Conservation (phyloP, 768 basidiomycete species). For the Mycena amicta region DNA sequence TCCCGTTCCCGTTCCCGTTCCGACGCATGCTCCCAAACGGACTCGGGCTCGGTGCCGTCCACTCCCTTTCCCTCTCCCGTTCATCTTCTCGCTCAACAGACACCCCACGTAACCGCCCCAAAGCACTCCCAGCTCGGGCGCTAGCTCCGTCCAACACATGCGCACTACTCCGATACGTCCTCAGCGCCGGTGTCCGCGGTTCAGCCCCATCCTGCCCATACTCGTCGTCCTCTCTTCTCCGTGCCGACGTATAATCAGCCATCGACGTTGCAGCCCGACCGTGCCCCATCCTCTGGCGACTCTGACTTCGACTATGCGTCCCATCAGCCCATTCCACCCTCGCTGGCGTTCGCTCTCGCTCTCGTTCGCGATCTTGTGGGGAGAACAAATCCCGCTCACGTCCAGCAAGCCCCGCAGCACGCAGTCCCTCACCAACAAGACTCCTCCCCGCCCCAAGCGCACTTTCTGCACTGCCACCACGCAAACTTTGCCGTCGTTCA, state of each 20-base stretch:
- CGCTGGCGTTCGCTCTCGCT: constrained; percentile 27
- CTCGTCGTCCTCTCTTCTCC: constrained; percentile 27
- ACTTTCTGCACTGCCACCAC: constrained; percentile 75
- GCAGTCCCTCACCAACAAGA: constrained; percentile 66
- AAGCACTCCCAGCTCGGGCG: constrained; percentile 19
- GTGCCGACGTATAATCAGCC: constrained; percentile 46
- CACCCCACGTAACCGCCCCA: constrained; percentile 14
- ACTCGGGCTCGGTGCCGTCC: constrained; percentile 25
- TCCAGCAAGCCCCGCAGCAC: constrained; percentile 64
- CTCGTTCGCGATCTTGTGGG: no score
- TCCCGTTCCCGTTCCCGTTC: constrained; percentile 13
- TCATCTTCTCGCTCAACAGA: constrained; percentile 20
- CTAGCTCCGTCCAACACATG: constrained; percentile 33
- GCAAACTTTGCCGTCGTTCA: constrained; percentile 57
- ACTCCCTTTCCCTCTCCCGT: constrained; percentile 16
- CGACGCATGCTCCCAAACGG: constrained; percentile 31
- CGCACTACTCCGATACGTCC: constrained; percentile 43
- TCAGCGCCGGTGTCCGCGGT: constrained; percentile 39
- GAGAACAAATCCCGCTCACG: constrained; percentile 18
- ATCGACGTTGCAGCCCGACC: constrained; percentile 57
- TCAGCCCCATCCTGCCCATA: constrained; percentile 28
- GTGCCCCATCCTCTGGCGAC: constrained; percentile 20
- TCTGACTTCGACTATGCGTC: constrained; percentile 25
- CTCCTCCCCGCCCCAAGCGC: constrained; percentile 54
- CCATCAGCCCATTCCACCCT: constrained; percentile 27